These are phyloP conservation scores for Pythium aquatile DNA, from an alignment of 352 stramenopile genomes.

Conservation along the genomic window DNA sequence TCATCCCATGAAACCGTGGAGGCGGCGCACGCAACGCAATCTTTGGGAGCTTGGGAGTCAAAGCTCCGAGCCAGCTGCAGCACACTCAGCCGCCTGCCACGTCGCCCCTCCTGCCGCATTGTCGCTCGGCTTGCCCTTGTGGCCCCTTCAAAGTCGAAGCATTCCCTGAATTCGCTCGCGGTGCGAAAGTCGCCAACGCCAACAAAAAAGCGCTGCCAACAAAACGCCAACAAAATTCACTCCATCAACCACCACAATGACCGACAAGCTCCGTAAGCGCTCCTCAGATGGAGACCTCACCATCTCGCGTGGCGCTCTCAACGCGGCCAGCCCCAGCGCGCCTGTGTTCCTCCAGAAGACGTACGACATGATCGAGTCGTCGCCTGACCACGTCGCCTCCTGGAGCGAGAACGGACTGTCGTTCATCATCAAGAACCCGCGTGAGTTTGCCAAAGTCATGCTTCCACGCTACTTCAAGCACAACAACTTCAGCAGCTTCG, in stretches of 20 bases:
- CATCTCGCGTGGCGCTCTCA: constrained; percentile 21
- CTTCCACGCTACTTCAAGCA: constrained; percentile 94
- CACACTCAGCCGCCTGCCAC: neutral
- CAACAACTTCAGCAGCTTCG: constrained; percentile 94
- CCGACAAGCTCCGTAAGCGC: constrained; percentile 33
- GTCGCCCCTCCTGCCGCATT: constrained; percentile 4
- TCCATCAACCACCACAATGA: constrained; percentile 4
- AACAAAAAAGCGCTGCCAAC: neutral
- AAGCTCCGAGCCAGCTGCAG: constrained; percentile 3
- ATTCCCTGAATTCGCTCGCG: constrained; percentile 21
- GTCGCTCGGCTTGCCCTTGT: neutral
- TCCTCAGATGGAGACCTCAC: constrained; percentile 19
- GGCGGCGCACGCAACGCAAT: constrained; percentile 19
- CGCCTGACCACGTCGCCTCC: constrained; percentile 61
- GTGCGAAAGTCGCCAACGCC: constrained; percentile 5
- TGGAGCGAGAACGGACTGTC: constrained; percentile 82
- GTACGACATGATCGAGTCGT: constrained; percentile 93
- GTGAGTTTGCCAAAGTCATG: constrained; percentile 90
- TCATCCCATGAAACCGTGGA: constrained; percentile 4
- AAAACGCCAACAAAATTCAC: constrained; percentile 10
- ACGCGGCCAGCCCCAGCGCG: constrained; percentile 22
- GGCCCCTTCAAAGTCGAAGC: neutral
- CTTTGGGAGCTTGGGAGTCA: constrained; percentile 11
- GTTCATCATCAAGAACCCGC: constrained; percentile 91
- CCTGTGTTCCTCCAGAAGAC: constrained; percentile 92